Conservation (phyloP, 176 grass and related monocot species). For the Eragrostis nindensis region DNA sequence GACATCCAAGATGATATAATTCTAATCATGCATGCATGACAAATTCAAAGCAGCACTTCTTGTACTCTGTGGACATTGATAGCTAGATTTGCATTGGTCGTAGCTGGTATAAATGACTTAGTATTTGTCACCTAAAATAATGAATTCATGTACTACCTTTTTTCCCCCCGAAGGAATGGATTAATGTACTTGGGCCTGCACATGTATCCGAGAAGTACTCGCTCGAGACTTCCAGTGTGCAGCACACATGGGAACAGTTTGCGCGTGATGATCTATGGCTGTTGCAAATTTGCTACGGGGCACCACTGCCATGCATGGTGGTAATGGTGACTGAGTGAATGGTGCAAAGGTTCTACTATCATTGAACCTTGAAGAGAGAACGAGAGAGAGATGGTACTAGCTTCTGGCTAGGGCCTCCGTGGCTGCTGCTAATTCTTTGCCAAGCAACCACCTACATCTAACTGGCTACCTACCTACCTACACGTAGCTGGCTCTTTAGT, state of each 20-base stretch:
- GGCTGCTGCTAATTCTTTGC: background rate
- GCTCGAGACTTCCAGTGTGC: background rate
- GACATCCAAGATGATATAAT: slow-evolving; percentile 4
- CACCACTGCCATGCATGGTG: background rate
- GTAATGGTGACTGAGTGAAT: background rate
- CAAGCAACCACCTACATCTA: slow-evolving; percentile 35
- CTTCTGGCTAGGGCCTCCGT: background rate
- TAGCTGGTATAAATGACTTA: slow-evolving; percentile 4
- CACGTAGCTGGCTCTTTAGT: slow-evolving; percentile 5
- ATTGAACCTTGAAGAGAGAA: background rate
- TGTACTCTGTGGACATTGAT: slow-evolving; percentile 27
- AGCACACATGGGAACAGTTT: slow-evolving; percentile 37
- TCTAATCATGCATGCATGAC: slow-evolving; percentile 3
- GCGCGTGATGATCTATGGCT: background rate
- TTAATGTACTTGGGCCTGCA: slow-evolving; percentile 8
- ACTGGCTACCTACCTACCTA: slow-evolving; percentile 10
- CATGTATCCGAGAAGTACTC: background rate
- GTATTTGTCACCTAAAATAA: slow-evolving; percentile 22
- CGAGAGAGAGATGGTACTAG: background rate
- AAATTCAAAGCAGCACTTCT: background rate
- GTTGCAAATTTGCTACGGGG: slow-evolving; percentile 10
- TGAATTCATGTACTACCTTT: slow-evolving; percentile 1
- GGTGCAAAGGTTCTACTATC: background rate
- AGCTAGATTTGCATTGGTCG: background rate
- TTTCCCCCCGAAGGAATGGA: background rate